A percentile compares a stretch with the other conserved stretches of the same genome.
These are phyloP conservation scores for Arthrocladium fulminans DNA, from an alignment of 2,329 filamentous ascomycete species.

Conservation along the genomic window DNA sequence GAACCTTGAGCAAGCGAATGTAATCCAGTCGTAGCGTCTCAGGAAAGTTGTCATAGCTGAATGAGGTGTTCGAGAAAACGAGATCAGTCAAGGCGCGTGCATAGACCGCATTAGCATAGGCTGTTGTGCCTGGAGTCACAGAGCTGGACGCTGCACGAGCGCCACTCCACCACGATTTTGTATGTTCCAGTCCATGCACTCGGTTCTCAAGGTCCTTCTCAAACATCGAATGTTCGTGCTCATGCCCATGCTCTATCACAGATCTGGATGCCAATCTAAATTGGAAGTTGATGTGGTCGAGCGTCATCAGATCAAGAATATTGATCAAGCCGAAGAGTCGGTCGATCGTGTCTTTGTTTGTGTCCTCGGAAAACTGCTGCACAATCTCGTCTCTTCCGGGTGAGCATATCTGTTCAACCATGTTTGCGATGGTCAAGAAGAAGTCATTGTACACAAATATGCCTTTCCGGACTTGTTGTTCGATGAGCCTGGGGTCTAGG, in stretches of 20 bases:
- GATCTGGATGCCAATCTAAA: conserved; percentile 52
- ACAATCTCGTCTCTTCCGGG: conserved; percentile 55
- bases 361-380: conserved; percentile 45
- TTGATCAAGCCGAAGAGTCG: conserved; percentile 55
- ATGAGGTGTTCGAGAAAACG: conserved; percentile 42
- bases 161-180: conserved; percentile 33
- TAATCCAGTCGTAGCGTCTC: conserved; percentile 53
- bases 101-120: conserved; percentile 37
- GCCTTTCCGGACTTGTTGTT: conserved; percentile 49
- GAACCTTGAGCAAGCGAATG: conserved; percentile 44
- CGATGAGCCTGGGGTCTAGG: conserved; percentile 50
- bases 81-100: conserved; percentile 52
- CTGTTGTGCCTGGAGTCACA: conserved; percentile 7
- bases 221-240: conserved; percentile 54
- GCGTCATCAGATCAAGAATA: conserved; percentile 52
- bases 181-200: conserved; percentile 43
- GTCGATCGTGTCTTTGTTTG: conserved; percentile 48
- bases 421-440: conserved; percentile 54
- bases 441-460: conserved; percentile 55
- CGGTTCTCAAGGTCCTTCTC: conserved; percentile 46
- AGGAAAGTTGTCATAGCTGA: conserved; percentile 46
- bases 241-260: conserved; percentile 51
- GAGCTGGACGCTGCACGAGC: conserved; percentile 11
- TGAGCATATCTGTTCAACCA: conserved; percentile 56
- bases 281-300: conserved; percentile 60